These are phyloP conservation scores for Leptographium lundbergii DNA, from an alignment of 2,329 filamentous ascomycete genomes.

Conservation along the genomic window DNA sequence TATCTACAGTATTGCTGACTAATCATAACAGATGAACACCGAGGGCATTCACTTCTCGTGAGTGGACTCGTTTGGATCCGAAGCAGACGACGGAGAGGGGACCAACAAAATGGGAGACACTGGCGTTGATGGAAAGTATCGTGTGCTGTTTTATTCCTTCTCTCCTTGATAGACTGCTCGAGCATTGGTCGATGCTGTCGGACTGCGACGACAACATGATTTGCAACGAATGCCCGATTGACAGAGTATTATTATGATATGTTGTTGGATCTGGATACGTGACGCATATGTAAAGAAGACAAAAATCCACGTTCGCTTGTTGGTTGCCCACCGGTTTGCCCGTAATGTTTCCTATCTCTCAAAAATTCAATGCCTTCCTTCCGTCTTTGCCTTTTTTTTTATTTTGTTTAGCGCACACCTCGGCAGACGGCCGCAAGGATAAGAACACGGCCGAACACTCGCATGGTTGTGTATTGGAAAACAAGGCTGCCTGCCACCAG, in stretches of 20 bases:
- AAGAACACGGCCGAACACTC: too few species aligned
- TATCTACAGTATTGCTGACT: background rate
- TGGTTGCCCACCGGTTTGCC: conserved; percentile 7
- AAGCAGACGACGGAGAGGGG: too few species aligned
- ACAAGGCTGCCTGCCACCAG: background rate
- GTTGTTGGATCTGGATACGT: background rate
- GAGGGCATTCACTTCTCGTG: conserved; percentile 86
- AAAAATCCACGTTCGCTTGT: background rate
- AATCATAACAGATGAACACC: conserved; percentile 52
- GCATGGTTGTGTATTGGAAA: background rate
- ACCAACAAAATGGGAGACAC: background rate
- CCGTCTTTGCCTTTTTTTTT: background rate
- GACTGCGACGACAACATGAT: too few species aligned
- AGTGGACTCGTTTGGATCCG: conserved; percentile 9
- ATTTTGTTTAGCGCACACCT: background rate
- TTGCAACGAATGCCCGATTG: background rate
- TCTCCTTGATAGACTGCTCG: background rate
- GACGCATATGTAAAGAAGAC: background rate
- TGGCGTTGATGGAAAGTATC: background rate
- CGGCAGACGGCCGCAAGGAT: too few species aligned
- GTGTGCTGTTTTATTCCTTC: background rate
- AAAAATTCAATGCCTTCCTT: background rate
- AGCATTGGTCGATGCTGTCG: background rate
- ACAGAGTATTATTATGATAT: background rate
- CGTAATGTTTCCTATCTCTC: background rate